Conservation (phyloP, 768 basidiomycete species). For the Suillus ampliporus region DNA sequence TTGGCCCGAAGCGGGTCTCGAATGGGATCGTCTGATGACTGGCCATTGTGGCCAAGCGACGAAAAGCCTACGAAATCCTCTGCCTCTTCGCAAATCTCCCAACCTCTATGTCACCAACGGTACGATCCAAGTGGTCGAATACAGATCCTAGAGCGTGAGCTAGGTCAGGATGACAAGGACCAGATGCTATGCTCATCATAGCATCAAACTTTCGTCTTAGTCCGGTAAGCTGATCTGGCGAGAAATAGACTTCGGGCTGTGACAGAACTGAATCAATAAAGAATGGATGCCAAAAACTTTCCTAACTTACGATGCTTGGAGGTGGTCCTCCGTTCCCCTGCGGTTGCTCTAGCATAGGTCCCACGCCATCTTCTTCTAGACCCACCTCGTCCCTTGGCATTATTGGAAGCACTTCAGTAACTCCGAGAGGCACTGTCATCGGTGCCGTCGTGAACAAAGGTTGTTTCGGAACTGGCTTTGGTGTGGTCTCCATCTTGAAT, state of each 20-base stretch:
- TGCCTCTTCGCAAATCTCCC: constrained; percentile 32
- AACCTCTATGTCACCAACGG: constrained; percentile 31
- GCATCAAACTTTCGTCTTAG: constrained; percentile 37
- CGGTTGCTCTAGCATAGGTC: neutral
- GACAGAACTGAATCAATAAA: constrained; percentile 3
- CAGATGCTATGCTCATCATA: constrained; percentile 37
- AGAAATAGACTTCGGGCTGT: constrained; percentile 36
- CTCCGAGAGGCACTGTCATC: neutral
- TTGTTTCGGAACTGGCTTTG: constrained; percentile 28
- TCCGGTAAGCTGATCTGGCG: constrained; percentile 36
- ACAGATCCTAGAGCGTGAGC: constrained; percentile 39
- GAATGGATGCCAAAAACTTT: neutral
- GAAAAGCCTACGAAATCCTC: constrained; percentile 24
- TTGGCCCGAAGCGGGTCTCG: neutral
- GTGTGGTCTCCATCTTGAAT: constrained; percentile 37
- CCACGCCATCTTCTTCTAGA: neutral
- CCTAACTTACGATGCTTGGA: neutral
- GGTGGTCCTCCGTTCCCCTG: constrained; percentile 6
- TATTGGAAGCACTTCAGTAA: constrained; percentile 1
- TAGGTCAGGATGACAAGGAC: constrained; percentile 36
- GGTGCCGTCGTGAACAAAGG: constrained; percentile 31
- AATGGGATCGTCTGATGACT: neutral
- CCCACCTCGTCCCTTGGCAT: constrained; percentile 1
- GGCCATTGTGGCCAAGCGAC: neutral
- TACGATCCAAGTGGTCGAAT: constrained; percentile 40